Evolutionary conservation across 768 basidiomycete species (phyloP), one percentile per base, ranked within the genome.

Genomic region (Suillus subalutaceus): DNA sequence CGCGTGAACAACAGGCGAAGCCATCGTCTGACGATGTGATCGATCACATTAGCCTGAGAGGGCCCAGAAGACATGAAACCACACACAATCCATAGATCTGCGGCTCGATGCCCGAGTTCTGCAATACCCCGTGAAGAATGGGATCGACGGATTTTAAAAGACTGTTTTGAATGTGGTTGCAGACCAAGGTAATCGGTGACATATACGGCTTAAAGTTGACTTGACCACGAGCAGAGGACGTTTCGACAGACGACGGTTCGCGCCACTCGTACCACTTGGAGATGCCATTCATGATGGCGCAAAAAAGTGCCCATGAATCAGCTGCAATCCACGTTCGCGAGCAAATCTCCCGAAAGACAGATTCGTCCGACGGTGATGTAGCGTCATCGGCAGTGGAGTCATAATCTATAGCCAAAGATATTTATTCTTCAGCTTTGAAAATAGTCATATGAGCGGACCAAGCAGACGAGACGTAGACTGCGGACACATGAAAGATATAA

Each of bases 11-110:
- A 81, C 20, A 99, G 80, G 43, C 97, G 86, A 12, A 99, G 81
- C 96, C 96, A 99, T 38, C 97, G 96, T 66, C 94, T 96, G 68
- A 53, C 30, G 60, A 58, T 30, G 67, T 62, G 15, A 9, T 13
- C 18, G 32, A 63, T 48, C 50, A 72, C 16, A 57, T 73, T 55
- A 74, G 46, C 32, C 37, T 16, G 50, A 56, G 56, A 65, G 13
- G 50, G 18, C 12, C 6, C 6, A 32, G 30, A 32, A 43, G 13
- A 60, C 6, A 64, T 67, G 23, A 64, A 30, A 66, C 40, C 13
- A 80, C 93, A 76, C 78, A 96, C 92, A 99, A 96, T 65, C 94
- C 95, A 79, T 95, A 99, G 23, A 99, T 92, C 75, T 99, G 97
- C 6, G 96, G 96, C 76, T 99, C 97, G 50, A 99, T 90, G 7